Conservation (phyloP, 1,284 basidiomycete genomes). For the Apiotrichum domesticum region DNA sequence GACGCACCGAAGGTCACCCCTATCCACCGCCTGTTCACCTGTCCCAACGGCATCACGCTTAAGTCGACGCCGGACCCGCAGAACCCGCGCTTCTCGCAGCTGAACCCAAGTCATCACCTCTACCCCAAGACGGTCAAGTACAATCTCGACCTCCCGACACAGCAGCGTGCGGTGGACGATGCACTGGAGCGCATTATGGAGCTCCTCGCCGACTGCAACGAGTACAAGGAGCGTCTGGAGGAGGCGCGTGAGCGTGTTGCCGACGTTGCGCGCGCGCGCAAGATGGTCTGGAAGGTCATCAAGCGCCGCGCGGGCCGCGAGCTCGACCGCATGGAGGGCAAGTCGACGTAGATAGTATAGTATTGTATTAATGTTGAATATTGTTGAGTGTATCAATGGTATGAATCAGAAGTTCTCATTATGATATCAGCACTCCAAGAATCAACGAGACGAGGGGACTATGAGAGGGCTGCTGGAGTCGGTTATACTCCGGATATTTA, state of each 20-base stretch:
- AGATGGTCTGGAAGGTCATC: slow-evolving; percentile 49
- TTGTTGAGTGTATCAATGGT: slow-evolving; percentile 1
- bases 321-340: slow-evolving; percentile 28
- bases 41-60: slow-evolving; percentile 38
- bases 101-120: slow-evolving; percentile 11
- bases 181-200: slow-evolving; percentile 46
- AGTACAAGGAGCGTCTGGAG: slow-evolving; percentile 51
- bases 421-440: too few relatives aligned
- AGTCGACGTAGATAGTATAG: not conserved
- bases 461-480: too few relatives aligned
- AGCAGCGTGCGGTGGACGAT: slow-evolving; percentile 43
- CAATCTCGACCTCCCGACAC: slow-evolving; percentile 40
- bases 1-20: slow-evolving; percentile 27
- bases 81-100: slow-evolving; percentile 22
- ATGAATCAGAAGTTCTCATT: too few relatives aligned
- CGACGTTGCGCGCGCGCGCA: slow-evolving; percentile 48
- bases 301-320: slow-evolving; percentile 42
- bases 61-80: slow-evolving; percentile 32
- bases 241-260: slow-evolving; percentile 50
- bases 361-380: not conserved
- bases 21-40: slow-evolving; percentile 43
- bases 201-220: slow-evolving; percentile 49
- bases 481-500: too few relatives aligned
- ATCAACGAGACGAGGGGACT: too few relatives aligned
- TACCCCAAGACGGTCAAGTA: slow-evolving; percentile 34